These are phyloP conservation scores for Picocystis sp. DNA, from an alignment of 163 green algal genomes.

Conservation along the genomic window DNA sequence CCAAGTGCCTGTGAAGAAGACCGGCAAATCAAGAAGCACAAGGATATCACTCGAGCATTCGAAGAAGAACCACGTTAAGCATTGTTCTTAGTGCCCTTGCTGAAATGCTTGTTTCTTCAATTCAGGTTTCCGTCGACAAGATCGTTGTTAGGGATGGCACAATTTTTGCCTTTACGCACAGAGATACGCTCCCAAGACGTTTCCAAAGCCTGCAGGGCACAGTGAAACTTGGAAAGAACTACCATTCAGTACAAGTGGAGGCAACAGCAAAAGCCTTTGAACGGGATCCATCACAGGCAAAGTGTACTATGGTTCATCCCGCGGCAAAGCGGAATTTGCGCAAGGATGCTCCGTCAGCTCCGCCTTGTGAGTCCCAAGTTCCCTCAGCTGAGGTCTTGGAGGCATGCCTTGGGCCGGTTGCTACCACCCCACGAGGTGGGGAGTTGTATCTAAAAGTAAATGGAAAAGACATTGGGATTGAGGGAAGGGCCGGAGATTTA, in stretches of 20 bases:
- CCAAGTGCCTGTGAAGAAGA: too few species aligned
- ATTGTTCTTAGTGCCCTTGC: too few species aligned
- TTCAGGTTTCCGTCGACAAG: slow-evolving; percentile 20
- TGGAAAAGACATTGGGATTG: slow-evolving; percentile 6
- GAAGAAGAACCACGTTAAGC: too few species aligned
- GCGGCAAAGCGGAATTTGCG: slow-evolving; percentile 44
- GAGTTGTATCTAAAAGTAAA: slow-evolving; percentile 10
- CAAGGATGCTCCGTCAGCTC: slow-evolving; percentile 28
- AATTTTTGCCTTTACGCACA: slow-evolving; percentile 22
- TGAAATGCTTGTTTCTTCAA: too few species aligned
- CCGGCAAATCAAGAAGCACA: too few species aligned
- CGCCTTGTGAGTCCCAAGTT: slow-evolving; percentile 22
- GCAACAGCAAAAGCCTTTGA: slow-evolving; percentile 26
- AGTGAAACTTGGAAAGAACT: slow-evolving; percentile 28
- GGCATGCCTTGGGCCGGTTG: not conserved
- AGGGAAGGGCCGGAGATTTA: slow-evolving; percentile 10
- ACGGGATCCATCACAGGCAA: slow-evolving; percentile 9
- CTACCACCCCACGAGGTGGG: not conserved
- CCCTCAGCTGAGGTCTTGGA: slow-evolving; percentile 3
- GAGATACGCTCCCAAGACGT: slow-evolving; percentile 29
- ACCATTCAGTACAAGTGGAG: slow-evolving; percentile 33
- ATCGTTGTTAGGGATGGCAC: slow-evolving; percentile 18
- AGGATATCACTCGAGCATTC: too few species aligned
- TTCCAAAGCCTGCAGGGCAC: slow-evolving; percentile 24
- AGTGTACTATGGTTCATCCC: slow-evolving; percentile 18